A percentile compares a stretch with the other conserved stretches of the same genome.
These are phyloP conservation scores for Ganoderma multipileum DNA, from an alignment of 1,284 basidiomycete species.

Conservation along the genomic window DNA sequence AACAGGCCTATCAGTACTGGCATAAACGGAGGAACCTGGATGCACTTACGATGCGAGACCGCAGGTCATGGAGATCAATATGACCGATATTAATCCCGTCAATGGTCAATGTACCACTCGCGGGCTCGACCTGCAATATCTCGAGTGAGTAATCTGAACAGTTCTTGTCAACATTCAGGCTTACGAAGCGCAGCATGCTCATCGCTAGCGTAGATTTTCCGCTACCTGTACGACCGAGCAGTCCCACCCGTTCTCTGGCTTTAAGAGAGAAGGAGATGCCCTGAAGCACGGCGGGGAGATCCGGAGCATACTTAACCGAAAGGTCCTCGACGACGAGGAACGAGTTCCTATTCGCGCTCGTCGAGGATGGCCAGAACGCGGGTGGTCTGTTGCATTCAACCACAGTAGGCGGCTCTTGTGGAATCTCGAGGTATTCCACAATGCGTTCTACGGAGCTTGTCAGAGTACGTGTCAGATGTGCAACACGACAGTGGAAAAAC, in stretches of 20 bases:
- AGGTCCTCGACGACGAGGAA: conserved; percentile 67
- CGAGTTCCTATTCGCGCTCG: conserved; percentile 54
- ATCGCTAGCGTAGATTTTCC: conserved; percentile 87
- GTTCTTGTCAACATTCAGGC: conserved; percentile 31
- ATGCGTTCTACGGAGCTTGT: conserved; percentile 84
- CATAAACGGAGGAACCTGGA: neutral
- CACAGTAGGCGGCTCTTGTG: conserved; percentile 81
- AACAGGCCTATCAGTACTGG: neutral
- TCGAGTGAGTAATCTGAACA: neutral
- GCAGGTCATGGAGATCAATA: conserved; percentile 87
- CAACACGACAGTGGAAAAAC: neutral
- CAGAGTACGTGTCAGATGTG: neutral
- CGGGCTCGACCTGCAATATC: conserved; percentile 71
- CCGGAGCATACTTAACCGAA: conserved; percentile 83
- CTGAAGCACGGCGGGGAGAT: conserved; percentile 84
- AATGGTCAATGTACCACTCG: conserved; percentile 78
- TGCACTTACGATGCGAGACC: conserved; percentile 68
- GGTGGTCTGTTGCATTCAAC: conserved; percentile 75
- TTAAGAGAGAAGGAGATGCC: conserved; percentile 72
- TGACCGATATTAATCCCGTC: conserved; percentile 91
- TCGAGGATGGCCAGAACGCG: conserved; percentile 83
- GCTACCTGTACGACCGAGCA: conserved; percentile 81
- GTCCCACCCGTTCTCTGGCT: conserved; percentile 72
- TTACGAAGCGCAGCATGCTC: conserved; percentile 85
- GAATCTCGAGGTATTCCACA: conserved; percentile 88